These are phyloP conservation scores for Musa beccarii DNA, from an alignment of 176 grass and related monocot species.

Conservation along the genomic window DNA sequence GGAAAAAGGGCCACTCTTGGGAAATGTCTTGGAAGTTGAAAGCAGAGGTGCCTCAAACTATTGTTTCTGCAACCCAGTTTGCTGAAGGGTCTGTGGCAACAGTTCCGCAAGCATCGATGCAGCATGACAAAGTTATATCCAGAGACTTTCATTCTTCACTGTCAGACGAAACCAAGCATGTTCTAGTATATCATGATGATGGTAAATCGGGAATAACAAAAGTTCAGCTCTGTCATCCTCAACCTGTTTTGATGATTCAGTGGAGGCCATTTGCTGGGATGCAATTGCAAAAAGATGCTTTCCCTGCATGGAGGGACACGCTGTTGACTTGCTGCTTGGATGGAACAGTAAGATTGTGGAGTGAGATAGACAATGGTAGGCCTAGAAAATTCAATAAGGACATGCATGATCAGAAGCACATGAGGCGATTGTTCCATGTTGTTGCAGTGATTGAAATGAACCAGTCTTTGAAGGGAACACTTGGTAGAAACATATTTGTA, in stretches of 20 bases:
- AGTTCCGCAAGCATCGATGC: constrained; percentile 24
- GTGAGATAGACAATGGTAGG: constrained; percentile 40
- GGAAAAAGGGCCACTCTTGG: constrained; percentile 43
- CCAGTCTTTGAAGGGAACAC: constrained; percentile 53
- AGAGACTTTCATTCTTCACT: background rate
- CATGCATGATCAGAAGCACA: constrained; percentile 19
- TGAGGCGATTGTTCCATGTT: constrained; percentile 47
- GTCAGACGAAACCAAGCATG: constrained; percentile 24
- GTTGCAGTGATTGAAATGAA: constrained; percentile 72
- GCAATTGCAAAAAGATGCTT: constrained; percentile 23
- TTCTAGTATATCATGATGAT: constrained; percentile 68
- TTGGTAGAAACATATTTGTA: constrained; percentile 61
- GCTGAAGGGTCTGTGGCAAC: constrained; percentile 53
- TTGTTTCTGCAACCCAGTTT: constrained; percentile 55
- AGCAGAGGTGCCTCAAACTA: constrained; percentile 45
- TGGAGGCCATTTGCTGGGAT: constrained; percentile 47
- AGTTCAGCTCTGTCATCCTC: constrained; percentile 57
- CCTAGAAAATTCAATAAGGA: constrained; percentile 42
- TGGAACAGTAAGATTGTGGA: constrained; percentile 74
- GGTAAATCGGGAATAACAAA: constrained; percentile 37
- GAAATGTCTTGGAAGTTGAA: constrained; percentile 59
- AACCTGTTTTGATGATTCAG: constrained; percentile 71
- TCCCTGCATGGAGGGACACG: constrained; percentile 44
- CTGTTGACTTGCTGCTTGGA: constrained; percentile 83
- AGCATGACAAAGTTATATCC: background rate